Base-by-base conservation (phyloP, 2,329 filamentous ascomycete species). In the Thermoascus crustaceus region DNA sequence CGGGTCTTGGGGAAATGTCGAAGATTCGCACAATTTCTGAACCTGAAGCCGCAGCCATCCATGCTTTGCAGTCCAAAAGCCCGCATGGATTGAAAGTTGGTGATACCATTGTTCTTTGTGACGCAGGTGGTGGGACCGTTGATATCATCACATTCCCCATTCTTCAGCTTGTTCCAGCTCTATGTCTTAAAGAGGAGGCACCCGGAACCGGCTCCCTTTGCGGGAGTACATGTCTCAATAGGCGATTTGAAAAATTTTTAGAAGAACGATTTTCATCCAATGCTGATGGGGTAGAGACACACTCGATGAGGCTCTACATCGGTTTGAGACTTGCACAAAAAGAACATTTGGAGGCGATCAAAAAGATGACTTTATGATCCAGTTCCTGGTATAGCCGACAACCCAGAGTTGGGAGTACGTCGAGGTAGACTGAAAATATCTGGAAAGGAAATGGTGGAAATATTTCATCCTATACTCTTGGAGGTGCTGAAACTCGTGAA, bases 101-200 rank as follows among this genome's bases (percentile, higher is more conserved):
- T 0, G 49, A 57, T 30, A 48, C 42, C 6, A 47, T 54, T 23
- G 37, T 53, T 11, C 25, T 57, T 1, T 54, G 52, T 17, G 54
- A 56, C 30, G 52, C 49, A 0, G 47, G 52, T 1, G 53, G 49
- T 14, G 52, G 50, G 1, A 57, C 49, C 0, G 53, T 55, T 4
- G 55, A 58, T 37, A 37, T 57, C 13, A 57, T 57, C 2, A 49
- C 52, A 0, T 59, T 57, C 33, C 38, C 40, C 0, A 51, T 60
- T 10, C 14, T 38, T 3, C 32, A 40, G 7, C 31, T 58, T 4
- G 20, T 40, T 4, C 57, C 55, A 3, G 41, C 26, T 8, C 17
- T 54, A 5, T 25, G 48, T 13, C 30, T 58, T 0, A 44, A 46
- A 8, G 53, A 58, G 31, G 38, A 47, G 3, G 50, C 49, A 2